phyloP scores from a whole-genome alignment of 331 rosid species.

The Dryas integrifolia region DNA sequence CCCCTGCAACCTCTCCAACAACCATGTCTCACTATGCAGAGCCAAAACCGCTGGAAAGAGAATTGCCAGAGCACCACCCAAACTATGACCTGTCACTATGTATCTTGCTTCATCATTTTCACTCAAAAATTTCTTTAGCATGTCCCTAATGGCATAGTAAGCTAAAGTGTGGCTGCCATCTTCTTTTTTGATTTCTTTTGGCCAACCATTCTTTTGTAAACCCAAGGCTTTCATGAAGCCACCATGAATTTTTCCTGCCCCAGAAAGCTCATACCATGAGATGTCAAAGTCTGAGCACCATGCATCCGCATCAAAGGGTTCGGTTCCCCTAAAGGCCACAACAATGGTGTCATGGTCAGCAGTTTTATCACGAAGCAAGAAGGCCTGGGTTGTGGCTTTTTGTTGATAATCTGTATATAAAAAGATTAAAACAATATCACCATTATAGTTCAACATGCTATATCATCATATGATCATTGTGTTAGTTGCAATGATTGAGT shows the following conservation, averaged over 20 bases:
- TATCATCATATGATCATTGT: too few relatives aligned
- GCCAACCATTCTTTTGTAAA: slow-evolving; percentile 67
- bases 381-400: slow-evolving; percentile 60
- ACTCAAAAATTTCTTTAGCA: slow-evolving; percentile 33
- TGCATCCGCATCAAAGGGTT: slow-evolving; percentile 64
- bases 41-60: slow-evolving; percentile 51
- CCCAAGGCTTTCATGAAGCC: slow-evolving; percentile 89
- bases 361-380: slow-evolving; percentile 46
- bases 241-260: slow-evolving; percentile 58
- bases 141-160: slow-evolving; percentile 60
- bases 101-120: slow-evolving; percentile 44
- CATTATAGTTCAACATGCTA: neutral
- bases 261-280: slow-evolving; percentile 64
- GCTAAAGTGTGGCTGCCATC: slow-evolving; percentile 35
- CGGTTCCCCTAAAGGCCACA: slow-evolving; percentile 80
- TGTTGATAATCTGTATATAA: slow-evolving; percentile 46
- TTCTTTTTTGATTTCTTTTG: slow-evolving; percentile 38
- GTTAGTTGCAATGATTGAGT: too few relatives aligned
- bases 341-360: slow-evolving; percentile 44
- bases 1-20: slow-evolving; percentile 63
- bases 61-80: slow-evolving; percentile 81
- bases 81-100: slow-evolving; percentile 72
- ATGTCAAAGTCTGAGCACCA: slow-evolving; percentile 84
- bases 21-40: slow-evolving; percentile 45
- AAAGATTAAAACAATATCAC: neutral